Conservation (phyloP, 2,329 filamentous ascomycete species). For the Chaetomium sp. region DNA sequence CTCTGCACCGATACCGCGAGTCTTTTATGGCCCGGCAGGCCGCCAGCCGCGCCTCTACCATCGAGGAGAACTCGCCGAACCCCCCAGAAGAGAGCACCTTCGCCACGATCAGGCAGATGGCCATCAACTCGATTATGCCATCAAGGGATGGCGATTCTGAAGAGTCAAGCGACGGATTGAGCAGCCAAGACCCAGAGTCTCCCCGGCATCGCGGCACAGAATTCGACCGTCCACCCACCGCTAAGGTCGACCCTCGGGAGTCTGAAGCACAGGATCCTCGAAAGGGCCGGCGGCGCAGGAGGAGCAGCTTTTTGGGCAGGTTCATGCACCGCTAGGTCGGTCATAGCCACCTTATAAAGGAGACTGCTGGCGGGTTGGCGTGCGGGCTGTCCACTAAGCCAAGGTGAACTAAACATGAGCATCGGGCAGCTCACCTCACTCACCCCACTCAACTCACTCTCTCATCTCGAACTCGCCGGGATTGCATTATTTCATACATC, state of each 20-base stretch:
- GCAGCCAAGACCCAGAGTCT: constrained; percentile 11
- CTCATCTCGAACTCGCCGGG: no score
- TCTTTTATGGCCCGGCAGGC: constrained; percentile 34
- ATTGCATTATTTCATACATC: no score
- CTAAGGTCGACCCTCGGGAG: not conserved
- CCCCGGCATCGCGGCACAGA: not conserved
- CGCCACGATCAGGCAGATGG: constrained; percentile 13
- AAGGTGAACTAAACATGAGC: no score
- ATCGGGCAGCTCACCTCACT: no score
- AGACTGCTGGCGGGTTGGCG: not conserved
- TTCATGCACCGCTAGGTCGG: constrained; percentile 11
- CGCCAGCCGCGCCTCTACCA: constrained; percentile 5
- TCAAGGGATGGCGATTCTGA: constrained; percentile 9
- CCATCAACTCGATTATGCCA: constrained; percentile 14
- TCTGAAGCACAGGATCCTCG: not conserved
- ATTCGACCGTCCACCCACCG: not conserved
- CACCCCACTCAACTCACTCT: no score
- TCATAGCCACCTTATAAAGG: not conserved
- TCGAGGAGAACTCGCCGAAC: not conserved
- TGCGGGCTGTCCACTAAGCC: not conserved
- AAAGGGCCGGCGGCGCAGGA: not conserved
- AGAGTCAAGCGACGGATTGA: constrained; percentile 11
- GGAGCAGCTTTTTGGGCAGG: constrained; percentile 10
- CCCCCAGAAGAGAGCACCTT: constrained; percentile 4
- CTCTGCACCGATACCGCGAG: constrained; percentile 38